Evolutionary conservation across 2,329 filamentous ascomycete genomes (phyloP).

Genomic region (Endoconidiophora laricicola): DNA sequence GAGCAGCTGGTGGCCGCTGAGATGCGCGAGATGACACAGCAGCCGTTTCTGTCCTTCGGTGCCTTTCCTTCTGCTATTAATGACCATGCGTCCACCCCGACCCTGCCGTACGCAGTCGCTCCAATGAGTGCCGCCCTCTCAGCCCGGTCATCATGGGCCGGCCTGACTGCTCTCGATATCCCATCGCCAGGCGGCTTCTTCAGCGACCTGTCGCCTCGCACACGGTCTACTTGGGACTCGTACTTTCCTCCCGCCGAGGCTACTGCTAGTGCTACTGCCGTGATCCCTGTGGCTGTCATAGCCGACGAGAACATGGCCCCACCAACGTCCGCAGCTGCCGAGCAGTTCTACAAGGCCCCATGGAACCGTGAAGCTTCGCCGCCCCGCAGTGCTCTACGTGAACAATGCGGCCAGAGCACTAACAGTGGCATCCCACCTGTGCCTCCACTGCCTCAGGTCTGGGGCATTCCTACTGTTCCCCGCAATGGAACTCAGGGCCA

Average conservation of each 20-base stretch:
- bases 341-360: conserved; percentile 76
- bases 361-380: conserved; percentile 38
- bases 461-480: conserved; percentile 5
- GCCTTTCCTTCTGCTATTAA: conserved; percentile 25
- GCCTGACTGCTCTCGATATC: conserved; percentile 68
- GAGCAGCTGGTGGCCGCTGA: conserved; percentile 5
- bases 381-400: conserved; percentile 22
- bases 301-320: conserved; percentile 38
- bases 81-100: conserved; percentile 34
- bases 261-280: conserved; percentile 20
- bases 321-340: conserved; percentile 79
- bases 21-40: conserved; percentile 9
- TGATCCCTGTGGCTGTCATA: neutral
- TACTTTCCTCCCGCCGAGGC: conserved; percentile 21
- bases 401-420: neutral
- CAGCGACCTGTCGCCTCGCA: conserved; percentile 58
- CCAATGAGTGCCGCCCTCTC: conserved; percentile 17
- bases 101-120: conserved; percentile 16
- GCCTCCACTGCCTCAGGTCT: conserved; percentile 7
- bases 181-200: conserved; percentile 90
- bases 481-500: neutral
- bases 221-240: conserved; percentile 64
- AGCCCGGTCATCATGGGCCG: conserved; percentile 43
- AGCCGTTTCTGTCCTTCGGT: conserved; percentile 17
- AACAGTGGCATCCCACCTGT: conserved; percentile 5